Conservation (phyloP, 495 filamentous ascomycete genomes). For the Podospora didyma region DNA sequence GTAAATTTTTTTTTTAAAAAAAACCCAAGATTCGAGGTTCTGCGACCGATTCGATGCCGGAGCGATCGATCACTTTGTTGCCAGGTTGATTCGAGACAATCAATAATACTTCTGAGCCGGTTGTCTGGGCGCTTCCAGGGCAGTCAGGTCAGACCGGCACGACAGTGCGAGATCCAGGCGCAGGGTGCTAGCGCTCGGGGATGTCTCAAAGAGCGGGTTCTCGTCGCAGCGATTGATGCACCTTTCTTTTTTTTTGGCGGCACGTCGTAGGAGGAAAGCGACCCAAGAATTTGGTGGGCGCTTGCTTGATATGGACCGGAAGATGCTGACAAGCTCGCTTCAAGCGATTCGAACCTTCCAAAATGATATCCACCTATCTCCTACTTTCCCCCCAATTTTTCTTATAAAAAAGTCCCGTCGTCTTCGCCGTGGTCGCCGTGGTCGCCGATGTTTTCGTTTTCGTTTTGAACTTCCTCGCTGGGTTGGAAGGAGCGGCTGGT, state of each 20-base stretch:
- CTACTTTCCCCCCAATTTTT: too few relatives aligned
- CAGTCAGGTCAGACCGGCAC: constrained; percentile 5
- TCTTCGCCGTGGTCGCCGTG: too few relatives aligned
- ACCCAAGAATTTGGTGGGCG: constrained; percentile 13
- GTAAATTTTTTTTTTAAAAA: too few relatives aligned
- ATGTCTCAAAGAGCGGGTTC: constrained; percentile 1
- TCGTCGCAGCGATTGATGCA: background rate
- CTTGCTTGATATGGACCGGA: constrained; percentile 14
- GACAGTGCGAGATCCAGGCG: constrained; percentile 14
- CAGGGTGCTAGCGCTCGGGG: background rate
- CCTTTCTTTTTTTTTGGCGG: constrained; percentile 27
- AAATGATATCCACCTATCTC: background rate
- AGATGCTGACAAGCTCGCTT: background rate
- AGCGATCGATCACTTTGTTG: background rate
- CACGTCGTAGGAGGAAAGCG: constrained; percentile 15
- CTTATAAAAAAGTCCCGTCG: too few relatives aligned
- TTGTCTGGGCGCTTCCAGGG: too few relatives aligned
- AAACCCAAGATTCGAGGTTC: too few relatives aligned
- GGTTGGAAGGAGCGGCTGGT: constrained; percentile 4
- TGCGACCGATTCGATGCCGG: background rate
- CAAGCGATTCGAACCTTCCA: background rate
- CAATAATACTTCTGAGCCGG: background rate
- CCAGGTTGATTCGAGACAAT: constrained; percentile 8
- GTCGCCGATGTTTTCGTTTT: too few relatives aligned
- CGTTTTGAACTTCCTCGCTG: background rate